Evolutionary conservation across 176 grass and related monocot species (phyloP).

Genomic region (Raddia distichophylla): DNA sequence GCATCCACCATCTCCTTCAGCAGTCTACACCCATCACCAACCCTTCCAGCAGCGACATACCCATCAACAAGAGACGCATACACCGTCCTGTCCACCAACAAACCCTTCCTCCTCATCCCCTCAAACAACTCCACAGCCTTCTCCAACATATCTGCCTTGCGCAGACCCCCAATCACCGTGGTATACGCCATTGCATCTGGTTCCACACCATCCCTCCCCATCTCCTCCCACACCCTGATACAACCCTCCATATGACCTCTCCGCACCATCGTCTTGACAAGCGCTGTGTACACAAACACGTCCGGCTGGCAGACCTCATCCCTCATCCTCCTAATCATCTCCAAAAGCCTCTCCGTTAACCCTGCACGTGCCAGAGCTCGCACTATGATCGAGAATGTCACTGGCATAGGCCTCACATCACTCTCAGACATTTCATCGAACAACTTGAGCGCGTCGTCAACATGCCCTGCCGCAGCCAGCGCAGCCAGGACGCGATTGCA

Average conservation of each 20-base stretch:
- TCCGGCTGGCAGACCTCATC: conserved; percentile 61
- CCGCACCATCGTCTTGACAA: conserved; percentile 72
- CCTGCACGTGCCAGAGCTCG: conserved; percentile 55
- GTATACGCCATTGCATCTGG: conserved; percentile 71
- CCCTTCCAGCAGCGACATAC: conserved; percentile 50
- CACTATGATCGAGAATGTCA: conserved; percentile 78
- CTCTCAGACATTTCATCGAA: conserved; percentile 66
- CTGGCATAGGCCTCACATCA: conserved; percentile 48
- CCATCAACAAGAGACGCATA: conserved; percentile 67
- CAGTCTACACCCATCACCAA: conserved; percentile 63
- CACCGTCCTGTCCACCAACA: conserved; percentile 68
- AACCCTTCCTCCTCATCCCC: conserved; percentile 69
- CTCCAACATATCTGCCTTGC: conserved; percentile 60
- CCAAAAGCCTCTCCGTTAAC: conserved; percentile 52
- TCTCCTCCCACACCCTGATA: conserved; percentile 88
- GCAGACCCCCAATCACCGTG: conserved; percentile 67
- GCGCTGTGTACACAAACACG: conserved; percentile 76
- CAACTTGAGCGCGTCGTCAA: conserved; percentile 59
- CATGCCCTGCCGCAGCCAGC: conserved; percentile 53
- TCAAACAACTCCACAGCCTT: conserved; percentile 62
- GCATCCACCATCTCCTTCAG: conserved; percentile 81
- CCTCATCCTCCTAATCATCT: conserved; percentile 68
- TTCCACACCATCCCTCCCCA: conserved; percentile 62
- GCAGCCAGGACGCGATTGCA: conserved; percentile 80
- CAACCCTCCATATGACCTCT: conserved; percentile 73